Conservation (phyloP, 2,329 filamentous ascomycete species). For the Penicillium sp. region DNA sequence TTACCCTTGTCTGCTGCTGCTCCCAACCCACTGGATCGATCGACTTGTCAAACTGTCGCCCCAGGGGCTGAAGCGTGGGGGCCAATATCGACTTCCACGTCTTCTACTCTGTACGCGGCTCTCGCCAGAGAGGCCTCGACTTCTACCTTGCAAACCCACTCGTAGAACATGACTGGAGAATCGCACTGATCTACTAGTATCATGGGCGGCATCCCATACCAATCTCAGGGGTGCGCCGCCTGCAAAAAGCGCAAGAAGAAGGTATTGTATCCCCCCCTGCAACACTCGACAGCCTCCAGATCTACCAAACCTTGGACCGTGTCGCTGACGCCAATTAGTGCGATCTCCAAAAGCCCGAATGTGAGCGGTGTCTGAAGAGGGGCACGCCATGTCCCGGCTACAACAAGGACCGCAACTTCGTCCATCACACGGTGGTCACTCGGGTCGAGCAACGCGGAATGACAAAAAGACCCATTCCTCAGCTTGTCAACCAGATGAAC, state of each 20-base stretch:
- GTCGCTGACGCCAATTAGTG: constrained; percentile 1
- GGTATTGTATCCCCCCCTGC: constrained; percentile 4
- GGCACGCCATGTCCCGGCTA: constrained; percentile 2
- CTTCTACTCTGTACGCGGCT: too few species aligned
- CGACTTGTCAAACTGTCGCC: too few species aligned
- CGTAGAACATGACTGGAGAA: too few species aligned
- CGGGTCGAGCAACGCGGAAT: not conserved
- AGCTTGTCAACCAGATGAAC: not conserved
- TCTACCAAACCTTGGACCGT: not conserved
- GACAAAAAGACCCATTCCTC: not conserved
- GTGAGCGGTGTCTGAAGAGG: constrained; percentile 5
- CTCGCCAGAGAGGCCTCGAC: too few species aligned
- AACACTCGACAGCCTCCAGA: too few species aligned
- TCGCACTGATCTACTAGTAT: too few species aligned
- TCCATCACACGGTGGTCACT: constrained; percentile 2
- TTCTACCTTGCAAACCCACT: too few species aligned
- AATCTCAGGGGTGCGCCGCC: constrained; percentile 1
- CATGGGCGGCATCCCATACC: constrained; percentile 7
- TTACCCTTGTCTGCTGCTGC: too few species aligned
- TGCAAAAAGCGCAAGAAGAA: constrained; percentile 8
- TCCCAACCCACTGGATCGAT: too few species aligned
- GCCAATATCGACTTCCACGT: too few species aligned
- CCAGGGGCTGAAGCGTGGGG: too few species aligned
- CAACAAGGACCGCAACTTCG: constrained; percentile 5
- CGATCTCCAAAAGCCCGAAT: constrained; percentile 4